Base-by-base conservation (phyloP, 371 early-diverging fungal species). In the Syncephalastrum monosporum region DNA sequence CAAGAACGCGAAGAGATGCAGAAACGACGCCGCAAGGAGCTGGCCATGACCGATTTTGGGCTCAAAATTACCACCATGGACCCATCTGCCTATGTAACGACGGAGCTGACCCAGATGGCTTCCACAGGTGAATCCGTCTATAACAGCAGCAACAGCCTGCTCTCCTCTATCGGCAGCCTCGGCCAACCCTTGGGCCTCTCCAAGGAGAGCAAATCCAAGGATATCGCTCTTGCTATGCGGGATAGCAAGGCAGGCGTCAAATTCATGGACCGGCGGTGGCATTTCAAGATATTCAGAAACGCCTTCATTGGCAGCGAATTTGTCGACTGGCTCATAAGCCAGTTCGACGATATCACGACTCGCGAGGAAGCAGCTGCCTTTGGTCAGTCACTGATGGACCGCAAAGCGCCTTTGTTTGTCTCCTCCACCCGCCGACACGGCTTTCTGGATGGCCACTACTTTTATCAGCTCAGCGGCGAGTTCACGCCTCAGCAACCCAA, bases 381-480 rank as follows among this genome's bases (percentile, higher is more conserved):
- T 64, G 97, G 96, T 5, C 92, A 93, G 63, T 57, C 71, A 16
- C 81, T 96, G 42, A 72, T 94, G 69, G 77, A 83, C 17, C 77
- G 85, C 15, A 92, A 91, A 6, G 74, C 79, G 3, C 75, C 75
- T 2, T 56, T 97, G 14, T 83, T 96, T 64, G 74, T 81, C 21
- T 95, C 97, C 46, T 92, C 85, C 6, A 83, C 85, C 27, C 74
- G 78, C 5, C 70, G 81, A 15, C 93, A 92, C 55, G 59, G 69
- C 19, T 93, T 98, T 60, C 57, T 95, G 61, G 98, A 98, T 59
- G 98, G 97, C 0, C 88, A 91, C 53, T 95, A 94, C 68, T 96
- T 93, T 70, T 98, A 96, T 64, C 83, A 82, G 33, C 67, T 98
- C 24, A 82, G 83, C 8, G 77, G 77, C 13, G 84, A 87, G 4